Evolutionary conservation across 2,329 filamentous ascomycete species (phyloP).

Genomic region (Exophiala oligosperma): DNA sequence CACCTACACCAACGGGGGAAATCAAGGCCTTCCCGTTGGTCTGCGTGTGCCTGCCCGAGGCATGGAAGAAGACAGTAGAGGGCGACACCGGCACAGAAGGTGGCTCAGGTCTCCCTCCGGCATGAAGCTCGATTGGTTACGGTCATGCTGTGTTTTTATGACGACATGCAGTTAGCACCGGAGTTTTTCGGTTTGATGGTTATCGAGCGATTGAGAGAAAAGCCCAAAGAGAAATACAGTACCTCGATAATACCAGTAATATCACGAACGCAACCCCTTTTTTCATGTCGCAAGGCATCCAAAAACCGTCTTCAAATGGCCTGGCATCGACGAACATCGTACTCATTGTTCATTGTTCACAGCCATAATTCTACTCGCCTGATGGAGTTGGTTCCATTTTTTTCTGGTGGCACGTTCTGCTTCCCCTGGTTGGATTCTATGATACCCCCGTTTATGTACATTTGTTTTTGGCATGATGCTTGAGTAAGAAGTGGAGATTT

Average conservation of each 20-base stretch:
- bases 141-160: conserved; percentile 19
- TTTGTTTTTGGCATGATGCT: neutral
- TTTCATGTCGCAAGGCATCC: neutral
- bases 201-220: conserved; percentile 1
- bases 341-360: neutral
- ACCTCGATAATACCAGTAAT: conserved; percentile 28
- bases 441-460: conserved; percentile 25
- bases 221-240: conserved; percentile 10
- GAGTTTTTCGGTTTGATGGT: conserved; percentile 19
- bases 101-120: conserved; percentile 43
- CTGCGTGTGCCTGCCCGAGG: conserved; percentile 90
- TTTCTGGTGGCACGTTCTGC: conserved; percentile 1
- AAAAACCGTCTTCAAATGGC: neutral
- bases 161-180: conserved; percentile 25
- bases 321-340: neutral
- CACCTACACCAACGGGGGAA: conserved; percentile 70
- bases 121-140: conserved; percentile 12
- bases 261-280: conserved; percentile 11
- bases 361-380: conserved; percentile 1
- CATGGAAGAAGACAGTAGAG: conserved; percentile 96
- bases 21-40: conserved; percentile 98
- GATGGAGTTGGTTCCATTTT: conserved; percentile 1
- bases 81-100: conserved; percentile 73
- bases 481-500: neutral
- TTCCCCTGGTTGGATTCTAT: conserved; percentile 16